A percentile compares a stretch with the other conserved stretches of the same genome.
These are phyloP conservation scores for Platanthera guangdongensis DNA, from an alignment of 106 monocot genomes.

Conservation along the genomic window DNA sequence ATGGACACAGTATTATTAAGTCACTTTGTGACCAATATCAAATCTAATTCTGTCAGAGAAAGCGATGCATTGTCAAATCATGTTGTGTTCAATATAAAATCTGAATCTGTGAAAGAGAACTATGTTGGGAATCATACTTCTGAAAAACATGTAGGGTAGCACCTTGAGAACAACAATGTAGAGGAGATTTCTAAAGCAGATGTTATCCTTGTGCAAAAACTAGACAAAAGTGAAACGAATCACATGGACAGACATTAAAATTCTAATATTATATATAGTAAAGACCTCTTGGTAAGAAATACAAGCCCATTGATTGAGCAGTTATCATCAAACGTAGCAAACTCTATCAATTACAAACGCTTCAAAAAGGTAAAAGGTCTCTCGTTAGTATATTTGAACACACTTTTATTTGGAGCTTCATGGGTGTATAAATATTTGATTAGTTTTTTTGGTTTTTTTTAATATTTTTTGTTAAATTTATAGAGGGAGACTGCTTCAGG, in stretches of 20 bases:
- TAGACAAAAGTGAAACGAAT: conserved; percentile 35
- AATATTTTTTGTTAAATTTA: conserved; percentile 6
- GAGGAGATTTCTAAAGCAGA: not conserved
- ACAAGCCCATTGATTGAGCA: conserved; percentile 1
- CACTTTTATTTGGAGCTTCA: too few species aligned
- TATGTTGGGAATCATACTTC: not conserved
- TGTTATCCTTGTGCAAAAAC: conserved; percentile 22
- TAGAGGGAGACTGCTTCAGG: conserved; percentile 52
- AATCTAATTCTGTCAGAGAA: conserved; percentile 17
- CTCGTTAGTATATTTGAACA: not conserved
- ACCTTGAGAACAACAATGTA: not conserved
- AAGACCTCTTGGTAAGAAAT: conserved; percentile 56
- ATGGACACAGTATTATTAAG: conserved; percentile 57
- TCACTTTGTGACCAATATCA: conserved; percentile 7
- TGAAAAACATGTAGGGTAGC: conserved; percentile 12
- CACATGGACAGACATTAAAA: conserved; percentile 39
- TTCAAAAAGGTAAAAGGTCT: conserved; percentile 67
- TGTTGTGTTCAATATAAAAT: not conserved
- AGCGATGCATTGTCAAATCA: not conserved
- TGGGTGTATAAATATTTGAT: not conserved
- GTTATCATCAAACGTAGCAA: conserved; percentile 9
- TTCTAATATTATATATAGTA: conserved; percentile 73
- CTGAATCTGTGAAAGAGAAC: conserved; percentile 17
- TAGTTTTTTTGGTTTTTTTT: conserved; percentile 1
- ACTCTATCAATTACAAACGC: conserved; percentile 62